A percentile compares a stretch with the other conserved stretches of the same genome.
These are phyloP conservation scores for Saururus chinensis DNA, from an alignment of 164 flowering plant genomes.

Conservation along the genomic window DNA sequence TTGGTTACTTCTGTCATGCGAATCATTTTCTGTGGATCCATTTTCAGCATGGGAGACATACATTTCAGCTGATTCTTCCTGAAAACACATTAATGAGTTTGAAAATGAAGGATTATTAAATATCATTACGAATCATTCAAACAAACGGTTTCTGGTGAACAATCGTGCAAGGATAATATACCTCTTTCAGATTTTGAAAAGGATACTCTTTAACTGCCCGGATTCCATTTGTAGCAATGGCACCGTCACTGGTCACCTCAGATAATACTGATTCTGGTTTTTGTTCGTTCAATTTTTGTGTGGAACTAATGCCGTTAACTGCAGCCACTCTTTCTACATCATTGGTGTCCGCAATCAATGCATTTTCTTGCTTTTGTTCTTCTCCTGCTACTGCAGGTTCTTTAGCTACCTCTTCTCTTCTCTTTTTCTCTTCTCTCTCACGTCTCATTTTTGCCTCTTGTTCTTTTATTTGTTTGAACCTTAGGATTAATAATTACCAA, in stretches of 20 bases:
- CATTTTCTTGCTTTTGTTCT: slow-evolving; percentile 16
- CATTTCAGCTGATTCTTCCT: background rate
- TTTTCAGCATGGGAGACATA: background rate
- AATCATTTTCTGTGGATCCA: background rate
- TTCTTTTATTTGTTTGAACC: slow-evolving; percentile 82
- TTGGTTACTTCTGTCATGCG: background rate
- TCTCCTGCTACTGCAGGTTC: slow-evolving; percentile 14
- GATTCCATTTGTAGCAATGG: background rate
- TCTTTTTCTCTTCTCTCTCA: slow-evolving; percentile 61
- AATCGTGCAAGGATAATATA: background rate
- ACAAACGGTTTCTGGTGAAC: background rate
- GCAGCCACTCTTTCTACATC: slow-evolving; percentile 6
- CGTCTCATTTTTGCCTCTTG: slow-evolving; percentile 62
- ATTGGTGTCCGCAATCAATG: slow-evolving; percentile 9
- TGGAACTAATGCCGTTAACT: background rate
- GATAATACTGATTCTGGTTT: background rate
- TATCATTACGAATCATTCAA: background rate
- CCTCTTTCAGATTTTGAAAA: slow-evolving; percentile 1
- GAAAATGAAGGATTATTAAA: background rate
- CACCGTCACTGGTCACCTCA: background rate
- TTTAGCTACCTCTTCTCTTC: slow-evolving; percentile 28
- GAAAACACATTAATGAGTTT: background rate
- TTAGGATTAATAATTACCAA: slow-evolving; percentile 16
- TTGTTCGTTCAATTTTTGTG: slow-evolving; percentile 2
- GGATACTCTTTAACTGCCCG: background rate